phyloP scores from a whole-genome alignment of 805 yeast genomes.

The Brettanomyces custersianus region DNA sequence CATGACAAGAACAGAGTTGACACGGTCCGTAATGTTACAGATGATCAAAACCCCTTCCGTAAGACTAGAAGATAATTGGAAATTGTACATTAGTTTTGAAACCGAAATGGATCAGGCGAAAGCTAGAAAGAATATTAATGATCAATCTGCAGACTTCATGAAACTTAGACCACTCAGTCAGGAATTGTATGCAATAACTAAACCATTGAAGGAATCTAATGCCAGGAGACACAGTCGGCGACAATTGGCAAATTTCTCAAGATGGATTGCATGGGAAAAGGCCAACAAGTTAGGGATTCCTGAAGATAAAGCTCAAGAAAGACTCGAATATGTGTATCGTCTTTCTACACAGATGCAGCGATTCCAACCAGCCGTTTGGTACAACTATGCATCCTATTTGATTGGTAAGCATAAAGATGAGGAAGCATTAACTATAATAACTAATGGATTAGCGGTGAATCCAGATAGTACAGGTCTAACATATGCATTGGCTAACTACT shows the following conservation, averaged over 20 bases:
- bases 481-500: constrained; percentile 58
- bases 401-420: constrained; percentile 9
- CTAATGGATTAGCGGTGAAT: constrained; percentile 50
- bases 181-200: constrained; percentile 56
- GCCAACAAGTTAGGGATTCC: constrained; percentile 56
- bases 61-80: constrained; percentile 72
- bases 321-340: constrained; percentile 65
- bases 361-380: constrained; percentile 73
- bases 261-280: constrained; percentile 77
- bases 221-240: constrained; percentile 16
- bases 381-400: constrained; percentile 34
- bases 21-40: constrained; percentile 63
- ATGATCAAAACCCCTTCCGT: constrained; percentile 70
- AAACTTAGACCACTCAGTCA: constrained; percentile 68
- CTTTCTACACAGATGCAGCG: constrained; percentile 56
- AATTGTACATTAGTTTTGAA: constrained; percentile 75
- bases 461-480: constrained; percentile 63
- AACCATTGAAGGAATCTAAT: constrained; percentile 9
- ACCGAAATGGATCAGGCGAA: constrained; percentile 61
- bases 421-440: constrained; percentile 34
- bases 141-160: constrained; percentile 79
- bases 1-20: constrained; percentile 68
- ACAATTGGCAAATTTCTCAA: constrained; percentile 52
- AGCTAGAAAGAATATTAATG: constrained; percentile 79
- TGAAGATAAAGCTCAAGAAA: constrained; percentile 37